phyloP scores from a whole-genome alignment of 345 rosid species.

The Moringa oleifera region DNA sequence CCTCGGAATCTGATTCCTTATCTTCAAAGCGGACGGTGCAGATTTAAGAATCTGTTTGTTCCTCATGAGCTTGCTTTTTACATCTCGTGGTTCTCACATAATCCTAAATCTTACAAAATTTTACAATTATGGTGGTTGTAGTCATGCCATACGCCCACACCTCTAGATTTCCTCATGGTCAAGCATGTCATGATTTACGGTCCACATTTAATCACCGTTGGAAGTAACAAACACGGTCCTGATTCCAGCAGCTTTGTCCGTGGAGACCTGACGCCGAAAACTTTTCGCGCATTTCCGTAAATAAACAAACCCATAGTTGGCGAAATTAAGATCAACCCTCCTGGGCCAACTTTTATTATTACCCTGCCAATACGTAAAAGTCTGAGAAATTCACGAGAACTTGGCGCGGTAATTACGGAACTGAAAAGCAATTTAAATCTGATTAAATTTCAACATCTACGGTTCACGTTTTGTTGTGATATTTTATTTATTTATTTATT shows the following conservation, averaged over 20 bases:
- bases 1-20: too few relatives aligned
- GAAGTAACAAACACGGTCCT: not conserved
- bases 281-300: not conserved
- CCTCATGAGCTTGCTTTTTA: too few relatives aligned
- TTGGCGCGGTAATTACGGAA: constrained; percentile 5
- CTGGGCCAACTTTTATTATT: too few relatives aligned
- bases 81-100: too few relatives aligned
- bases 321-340: too few relatives aligned
- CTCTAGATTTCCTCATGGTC: too few relatives aligned
- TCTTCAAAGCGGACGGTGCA: not conserved
- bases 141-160: too few relatives aligned
- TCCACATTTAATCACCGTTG: not conserved
- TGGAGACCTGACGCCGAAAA: constrained; percentile 12
- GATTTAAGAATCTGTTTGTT: not conserved
- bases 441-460: not conserved
- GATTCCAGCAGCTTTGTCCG: not conserved
- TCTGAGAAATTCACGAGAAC: too few relatives aligned
- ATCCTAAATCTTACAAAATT: too few relatives aligned
- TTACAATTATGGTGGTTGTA: too few relatives aligned
- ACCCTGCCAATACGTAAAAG: too few relatives aligned
- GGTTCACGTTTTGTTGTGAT: not conserved
- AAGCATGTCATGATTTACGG: too few relatives aligned
- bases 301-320: not conserved
- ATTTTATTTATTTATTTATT: not conserved
- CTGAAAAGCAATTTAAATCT: constrained; percentile 11